phyloP scores from a whole-genome alignment of 2,329 filamentous ascomycete species.

The Monascus ruber region DNA sequence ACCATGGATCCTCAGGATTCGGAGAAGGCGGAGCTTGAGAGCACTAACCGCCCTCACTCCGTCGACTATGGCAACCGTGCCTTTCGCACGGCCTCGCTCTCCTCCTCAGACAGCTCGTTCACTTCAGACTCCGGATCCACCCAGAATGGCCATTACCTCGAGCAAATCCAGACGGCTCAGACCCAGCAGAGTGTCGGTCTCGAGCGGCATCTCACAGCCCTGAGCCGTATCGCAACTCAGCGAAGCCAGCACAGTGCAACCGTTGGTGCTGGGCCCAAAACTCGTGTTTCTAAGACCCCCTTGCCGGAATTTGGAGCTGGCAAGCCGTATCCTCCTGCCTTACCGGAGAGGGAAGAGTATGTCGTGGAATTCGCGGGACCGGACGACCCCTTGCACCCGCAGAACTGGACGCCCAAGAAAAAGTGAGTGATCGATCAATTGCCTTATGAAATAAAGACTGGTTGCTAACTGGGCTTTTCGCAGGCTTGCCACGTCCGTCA shows the following conservation, averaged over 20 bases:
- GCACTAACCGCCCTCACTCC: conserved; percentile 6
- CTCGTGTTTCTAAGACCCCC: conserved; percentile 19
- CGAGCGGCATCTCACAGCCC: conserved; percentile 26
- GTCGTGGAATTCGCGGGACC: conserved; percentile 68
- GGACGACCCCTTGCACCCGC: conserved; percentile 71
- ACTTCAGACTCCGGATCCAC: conserved; percentile 12
- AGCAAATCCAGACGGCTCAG: conserved; percentile 21
- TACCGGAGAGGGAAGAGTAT: conserved; percentile 49
- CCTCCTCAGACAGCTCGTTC: conserved; percentile 12
- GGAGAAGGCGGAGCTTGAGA: conserved; percentile 25
- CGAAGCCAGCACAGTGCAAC: conserved; percentile 32
- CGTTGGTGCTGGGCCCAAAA: conserved; percentile 25
- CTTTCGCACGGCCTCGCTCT: conserved; percentile 9
- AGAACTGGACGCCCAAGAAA: conserved; percentile 73
- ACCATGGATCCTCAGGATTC: conserved; percentile 28
- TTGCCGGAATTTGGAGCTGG: conserved; percentile 39
- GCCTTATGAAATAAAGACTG: neutral
- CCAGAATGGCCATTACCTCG: conserved; percentile 13
- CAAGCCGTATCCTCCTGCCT: conserved; percentile 44
- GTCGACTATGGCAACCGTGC: conserved; percentile 5
- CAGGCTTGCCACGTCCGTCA: conserved; percentile 15
- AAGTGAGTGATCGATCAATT: conserved; percentile 44
- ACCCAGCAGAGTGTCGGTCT: conserved; percentile 15
- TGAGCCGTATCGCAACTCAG: conserved; percentile 31
- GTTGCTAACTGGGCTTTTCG: neutral